A percentile compares a stretch with the other conserved stretches of the same genome.
Conservation (phyloP, 192 early-diverging fungal genomes). For the Linderina pennispora region DNA sequence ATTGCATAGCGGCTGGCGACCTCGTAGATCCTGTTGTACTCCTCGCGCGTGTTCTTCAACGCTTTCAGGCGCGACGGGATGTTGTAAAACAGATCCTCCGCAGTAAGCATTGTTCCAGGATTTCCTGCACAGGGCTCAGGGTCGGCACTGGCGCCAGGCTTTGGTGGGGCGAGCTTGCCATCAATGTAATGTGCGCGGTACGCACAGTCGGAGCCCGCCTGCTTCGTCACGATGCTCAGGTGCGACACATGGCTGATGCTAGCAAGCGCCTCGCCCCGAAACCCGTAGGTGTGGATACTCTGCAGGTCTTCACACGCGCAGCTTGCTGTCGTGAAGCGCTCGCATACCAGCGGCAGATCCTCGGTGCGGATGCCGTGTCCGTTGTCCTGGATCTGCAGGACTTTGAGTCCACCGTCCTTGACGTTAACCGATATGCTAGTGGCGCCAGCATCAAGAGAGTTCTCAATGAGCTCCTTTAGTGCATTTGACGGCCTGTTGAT, state of each 20-base stretch:
- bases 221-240: slow-evolving; percentile 79
- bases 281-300: slow-evolving; percentile 86
- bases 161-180: slow-evolving; percentile 73
- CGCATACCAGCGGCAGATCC: slow-evolving; percentile 87
- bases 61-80: slow-evolving; percentile 79
- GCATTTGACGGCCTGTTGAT: slow-evolving; percentile 95
- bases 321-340: slow-evolving; percentile 95
- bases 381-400: slow-evolving; percentile 94
- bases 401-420: slow-evolving; percentile 90
- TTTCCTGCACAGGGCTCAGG: slow-evolving; percentile 96
- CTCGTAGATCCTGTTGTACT: slow-evolving; percentile 87
- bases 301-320: slow-evolving; percentile 77
- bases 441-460: slow-evolving; percentile 89
- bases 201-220: slow-evolving; percentile 67
- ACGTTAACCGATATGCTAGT: slow-evolving; percentile 74
- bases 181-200: slow-evolving; percentile 80
- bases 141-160: slow-evolving; percentile 64
- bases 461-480: slow-evolving; percentile 95
- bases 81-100: slow-evolving; percentile 96
- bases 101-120: slow-evolving; percentile 88
- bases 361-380: slow-evolving; percentile 88
- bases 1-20: slow-evolving; percentile 90
- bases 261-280: slow-evolving; percentile 95
- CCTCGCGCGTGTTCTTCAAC: slow-evolving; percentile 76
- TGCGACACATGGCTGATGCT: slow-evolving; percentile 95